phyloP scores from a whole-genome alignment of 1,284 basidiomycete genomes.

The Trichosporon coremiiforme region DNA sequence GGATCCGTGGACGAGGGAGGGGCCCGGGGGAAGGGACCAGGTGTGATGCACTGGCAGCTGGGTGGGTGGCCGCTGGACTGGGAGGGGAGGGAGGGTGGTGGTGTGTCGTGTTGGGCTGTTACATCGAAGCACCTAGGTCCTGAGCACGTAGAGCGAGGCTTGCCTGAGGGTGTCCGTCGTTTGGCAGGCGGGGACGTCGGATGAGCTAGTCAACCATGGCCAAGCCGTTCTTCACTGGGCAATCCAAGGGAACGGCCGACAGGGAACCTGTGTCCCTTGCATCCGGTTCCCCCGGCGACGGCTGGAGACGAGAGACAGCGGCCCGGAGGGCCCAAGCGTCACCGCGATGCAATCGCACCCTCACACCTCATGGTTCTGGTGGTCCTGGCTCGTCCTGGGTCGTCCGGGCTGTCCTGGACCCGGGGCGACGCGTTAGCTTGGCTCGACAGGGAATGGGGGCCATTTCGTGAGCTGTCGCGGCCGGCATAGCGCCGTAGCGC shows the following conservation, averaged over 20 bases:
- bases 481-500: no score
- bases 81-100: not conserved
- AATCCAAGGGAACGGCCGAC: not conserved
- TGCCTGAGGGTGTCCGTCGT: not conserved
- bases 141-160: not conserved
- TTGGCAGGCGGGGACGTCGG: not conserved
- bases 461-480: no score
- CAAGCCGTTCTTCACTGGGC: constrained; percentile 6
- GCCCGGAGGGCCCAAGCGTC: not conserved
- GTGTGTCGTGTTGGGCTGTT: not conserved
- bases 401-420: no score
- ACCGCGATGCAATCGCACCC: not conserved
- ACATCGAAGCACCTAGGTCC: not conserved
- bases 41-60: no score
- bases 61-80: no score
- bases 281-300: not conserved
- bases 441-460: not conserved
- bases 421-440: not conserved
- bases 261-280: not conserved
- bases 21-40: no score
- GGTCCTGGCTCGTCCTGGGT: no score
- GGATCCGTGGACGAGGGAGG: not conserved
- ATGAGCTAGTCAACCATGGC: not conserved
- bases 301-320: not conserved
- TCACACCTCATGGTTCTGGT: no score